Percentiles rank a stretch among this genome's conserved stretches.
Evolutionary conservation across 2,329 filamentous ascomycete genomes (phyloP).

Genomic region (Penicillium hordei): DNA sequence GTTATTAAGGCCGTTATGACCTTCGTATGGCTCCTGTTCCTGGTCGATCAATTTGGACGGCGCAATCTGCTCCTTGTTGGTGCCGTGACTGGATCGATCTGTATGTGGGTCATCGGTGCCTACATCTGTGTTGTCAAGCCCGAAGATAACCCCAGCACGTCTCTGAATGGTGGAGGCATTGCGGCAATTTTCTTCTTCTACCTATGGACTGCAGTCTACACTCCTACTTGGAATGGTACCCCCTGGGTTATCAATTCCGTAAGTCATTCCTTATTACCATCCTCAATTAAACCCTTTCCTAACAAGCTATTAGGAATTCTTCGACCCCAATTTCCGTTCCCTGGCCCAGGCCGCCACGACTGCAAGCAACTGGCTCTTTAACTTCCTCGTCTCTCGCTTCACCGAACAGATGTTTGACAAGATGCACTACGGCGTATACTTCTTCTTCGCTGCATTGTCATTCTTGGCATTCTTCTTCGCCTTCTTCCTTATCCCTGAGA

Average conservation of each 20-base stretch:
- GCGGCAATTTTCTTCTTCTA: constrained; percentile 66
- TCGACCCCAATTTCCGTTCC: constrained; percentile 66
- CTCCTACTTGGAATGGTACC: constrained; percentile 69
- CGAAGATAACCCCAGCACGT: constrained; percentile 24
- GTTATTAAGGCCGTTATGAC: constrained; percentile 70
- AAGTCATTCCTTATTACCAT: constrained; percentile 4
- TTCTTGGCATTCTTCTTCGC: constrained; percentile 59
- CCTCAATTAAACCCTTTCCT: background rate
- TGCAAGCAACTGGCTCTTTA: constrained; percentile 38
- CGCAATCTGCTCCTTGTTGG: constrained; percentile 66
- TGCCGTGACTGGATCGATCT: constrained; percentile 55
- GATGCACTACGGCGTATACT: constrained; percentile 63
- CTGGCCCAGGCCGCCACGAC: constrained; percentile 69
- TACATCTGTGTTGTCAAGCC: constrained; percentile 38
- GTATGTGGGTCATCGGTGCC: constrained; percentile 36
- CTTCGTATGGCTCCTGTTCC: constrained; percentile 65
- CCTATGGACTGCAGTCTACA: constrained; percentile 72
- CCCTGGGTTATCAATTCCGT: constrained; percentile 71
- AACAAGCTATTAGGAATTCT: constrained; percentile 57
- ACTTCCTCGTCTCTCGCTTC: constrained; percentile 38
- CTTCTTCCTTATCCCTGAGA: constrained; percentile 65
- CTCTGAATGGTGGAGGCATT: constrained; percentile 34
- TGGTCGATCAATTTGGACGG: constrained; percentile 65
- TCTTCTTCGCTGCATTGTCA: constrained; percentile 68
- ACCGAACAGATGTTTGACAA: constrained; percentile 43